These are phyloP conservation scores for Kluyveromyces starmeri DNA, from an alignment of 805 yeast species.

Conservation along the genomic window DNA sequence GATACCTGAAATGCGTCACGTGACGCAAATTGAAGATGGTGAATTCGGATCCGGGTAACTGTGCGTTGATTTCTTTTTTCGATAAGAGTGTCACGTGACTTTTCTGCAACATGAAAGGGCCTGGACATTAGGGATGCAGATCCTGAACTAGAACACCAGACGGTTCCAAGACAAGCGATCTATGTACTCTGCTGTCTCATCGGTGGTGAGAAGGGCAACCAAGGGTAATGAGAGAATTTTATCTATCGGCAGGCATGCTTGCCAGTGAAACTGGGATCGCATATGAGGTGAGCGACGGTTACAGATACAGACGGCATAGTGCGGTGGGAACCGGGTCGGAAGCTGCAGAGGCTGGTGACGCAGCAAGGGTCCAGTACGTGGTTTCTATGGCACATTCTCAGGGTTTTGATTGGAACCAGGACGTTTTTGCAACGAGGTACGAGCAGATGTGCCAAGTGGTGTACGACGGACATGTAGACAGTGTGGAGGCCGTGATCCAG, in stretches of 20 bases:
- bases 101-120: no score
- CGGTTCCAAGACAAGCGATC: no score
- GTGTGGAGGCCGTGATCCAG: conserved; percentile 11
- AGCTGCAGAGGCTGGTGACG: neutral
- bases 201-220: no score
- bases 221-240: conserved; percentile 2
- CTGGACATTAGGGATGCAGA: no score
- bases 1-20: no score
- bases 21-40: no score
- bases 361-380: conserved; percentile 1
- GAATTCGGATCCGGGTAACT: no score
- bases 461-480: conserved; percentile 27
- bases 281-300: conserved; percentile 7
- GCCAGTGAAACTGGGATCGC: conserved; percentile 17
- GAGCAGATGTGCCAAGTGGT: conserved; percentile 44
- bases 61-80: no score
- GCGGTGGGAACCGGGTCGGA: neutral
- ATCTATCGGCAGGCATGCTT: conserved; percentile 9
- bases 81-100: no score
- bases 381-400: conserved; percentile 42
- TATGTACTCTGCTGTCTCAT: no score
- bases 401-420: conserved; percentile 73
- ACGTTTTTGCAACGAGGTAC: conserved; percentile 61
- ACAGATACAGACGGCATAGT: neutral
- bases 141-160: no score